A percentile compares a stretch with the other conserved stretches of the same genome.
phyloP scores from a whole-genome alignment of 129 eudicot genomes.

The Helichrysum umbraculigerum region DNA sequence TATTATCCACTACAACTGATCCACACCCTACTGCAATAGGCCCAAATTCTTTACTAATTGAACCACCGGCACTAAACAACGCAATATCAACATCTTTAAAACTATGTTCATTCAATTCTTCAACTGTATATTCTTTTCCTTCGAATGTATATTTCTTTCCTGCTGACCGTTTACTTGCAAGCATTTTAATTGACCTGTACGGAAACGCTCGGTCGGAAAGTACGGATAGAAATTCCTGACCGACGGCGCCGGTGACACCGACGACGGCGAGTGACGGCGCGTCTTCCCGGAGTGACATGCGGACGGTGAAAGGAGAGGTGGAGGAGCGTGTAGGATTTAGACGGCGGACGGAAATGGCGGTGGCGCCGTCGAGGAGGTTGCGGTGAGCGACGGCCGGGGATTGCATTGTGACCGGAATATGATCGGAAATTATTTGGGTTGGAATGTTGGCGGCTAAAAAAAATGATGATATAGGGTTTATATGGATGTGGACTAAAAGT shows the following conservation, averaged over 20 bases:
- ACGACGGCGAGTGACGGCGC: conserved; percentile 93
- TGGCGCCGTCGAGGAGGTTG: conserved; percentile 34
- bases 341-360: conserved; percentile 31
- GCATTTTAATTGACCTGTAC: conserved; percentile 74
- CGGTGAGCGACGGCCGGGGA: conserved; percentile 45
- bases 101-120: conserved; percentile 61
- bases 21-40: conserved; percentile 75
- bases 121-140: conserved; percentile 50
- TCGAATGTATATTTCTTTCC: conserved; percentile 71
- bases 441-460: conserved; percentile 32
- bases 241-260: conserved; percentile 98
- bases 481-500: conserved; percentile 12
- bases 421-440: neutral
- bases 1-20: conserved; percentile 87
- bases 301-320: conserved; percentile 46
- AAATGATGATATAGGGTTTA: conserved; percentile 27
- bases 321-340: conserved; percentile 15
- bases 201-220: conserved; percentile 88
- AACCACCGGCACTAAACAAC: conserved; percentile 87
- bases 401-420: conserved; percentile 40
- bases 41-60: conserved; percentile 82
- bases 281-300: conserved; percentile 69
- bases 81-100: conserved; percentile 87
- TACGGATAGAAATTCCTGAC: conserved; percentile 93
- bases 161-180: conserved; percentile 91